Base-by-base conservation (phyloP, 2,329 filamentous ascomycete species). In the Trichophyton verrucosum region DNA sequence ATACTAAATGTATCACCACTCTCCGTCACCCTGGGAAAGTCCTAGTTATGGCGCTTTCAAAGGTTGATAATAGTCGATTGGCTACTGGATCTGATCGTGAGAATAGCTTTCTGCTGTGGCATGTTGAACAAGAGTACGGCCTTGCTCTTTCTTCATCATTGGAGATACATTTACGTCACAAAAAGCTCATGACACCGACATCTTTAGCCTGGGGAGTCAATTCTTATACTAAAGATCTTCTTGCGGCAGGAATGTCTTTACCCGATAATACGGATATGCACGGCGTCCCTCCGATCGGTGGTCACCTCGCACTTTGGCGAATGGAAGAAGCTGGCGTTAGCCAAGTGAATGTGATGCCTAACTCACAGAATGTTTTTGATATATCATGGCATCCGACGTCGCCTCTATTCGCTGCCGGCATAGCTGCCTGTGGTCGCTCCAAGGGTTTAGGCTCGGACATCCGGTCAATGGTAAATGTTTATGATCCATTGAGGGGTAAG, bases 301-400 rank as follows among this genome's bases (percentile, higher is more conserved):
- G 57, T 2, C 57, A 27, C 47, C 40, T 59, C 13, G 11, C 38
- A 46, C 64, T 83, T 1, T 86, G 81, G 81, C 76, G 79, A 63
- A 65, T 82, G 2, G 67, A 71, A 13, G 74, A 77, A 38, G 69
- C 73, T 2, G 65, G 69, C 8, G 66, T 73, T 3, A 64, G 40
- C 6, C 62, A 66, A 24, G 64, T 80, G 1, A 65, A 71, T n/a
- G 68, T 83, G 0, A 69, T 71, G 9, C 77, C 78, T 1, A 75
- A 76, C n/a, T 76, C 77, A 0, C 78, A 78, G 42, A 82, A 81
- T 62, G 77, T 85, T 0, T 85, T 84, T 65, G 82, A 85, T 64
- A 71, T 81, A 1, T 75, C 79, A 0, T 86, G 82, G 78, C 82
- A 83, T 65, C 78, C 80, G 0, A 71, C 64, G 7, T 68, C 78